These are phyloP conservation scores for Penicillium canescens DNA, from an alignment of 495 filamentous ascomycete species.

Conservation along the genomic window DNA sequence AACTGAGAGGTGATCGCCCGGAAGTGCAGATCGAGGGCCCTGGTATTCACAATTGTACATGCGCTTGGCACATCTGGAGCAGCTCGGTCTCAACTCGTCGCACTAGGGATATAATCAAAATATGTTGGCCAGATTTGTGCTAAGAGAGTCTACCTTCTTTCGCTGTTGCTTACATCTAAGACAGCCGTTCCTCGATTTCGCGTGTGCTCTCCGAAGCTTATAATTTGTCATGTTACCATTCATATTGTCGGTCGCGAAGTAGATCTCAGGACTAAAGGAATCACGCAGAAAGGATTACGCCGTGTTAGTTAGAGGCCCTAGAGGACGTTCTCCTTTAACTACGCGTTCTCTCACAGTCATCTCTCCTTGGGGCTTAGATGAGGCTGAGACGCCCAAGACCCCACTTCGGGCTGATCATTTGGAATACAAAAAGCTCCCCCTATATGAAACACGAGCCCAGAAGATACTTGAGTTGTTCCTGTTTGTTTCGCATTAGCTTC, in stretches of 20 bases:
- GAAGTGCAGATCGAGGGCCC: neutral
- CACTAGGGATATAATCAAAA: conserved; percentile 20
- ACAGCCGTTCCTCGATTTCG: conserved; percentile 38
- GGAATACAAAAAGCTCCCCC: neutral
- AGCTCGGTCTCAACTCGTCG: conserved; percentile 26
- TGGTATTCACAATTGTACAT: conserved; percentile 23
- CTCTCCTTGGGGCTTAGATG: no score
- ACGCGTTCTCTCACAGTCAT: no score
- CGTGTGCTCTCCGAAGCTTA: conserved; percentile 29
- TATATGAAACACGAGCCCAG: no score
- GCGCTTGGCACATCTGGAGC: conserved; percentile 25
- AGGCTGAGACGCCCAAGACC: no score
- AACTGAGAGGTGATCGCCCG: conserved; percentile 9
- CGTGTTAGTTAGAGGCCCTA: neutral
- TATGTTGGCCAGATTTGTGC: neutral
- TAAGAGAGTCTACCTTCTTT: conserved; percentile 28
- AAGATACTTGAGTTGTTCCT: no score
- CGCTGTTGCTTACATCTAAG: conserved; percentile 36
- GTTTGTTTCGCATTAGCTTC: no score
- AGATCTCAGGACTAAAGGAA: neutral
- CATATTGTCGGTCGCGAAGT: conserved; percentile 1
- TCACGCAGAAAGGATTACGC: neutral
- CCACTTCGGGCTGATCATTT: neutral
- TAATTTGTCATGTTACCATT: conserved; percentile 13
- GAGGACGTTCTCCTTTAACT: no score